phyloP scores from a whole-genome alignment of 768 basidiomycete genomes.

The Pholiota conissans region DNA sequence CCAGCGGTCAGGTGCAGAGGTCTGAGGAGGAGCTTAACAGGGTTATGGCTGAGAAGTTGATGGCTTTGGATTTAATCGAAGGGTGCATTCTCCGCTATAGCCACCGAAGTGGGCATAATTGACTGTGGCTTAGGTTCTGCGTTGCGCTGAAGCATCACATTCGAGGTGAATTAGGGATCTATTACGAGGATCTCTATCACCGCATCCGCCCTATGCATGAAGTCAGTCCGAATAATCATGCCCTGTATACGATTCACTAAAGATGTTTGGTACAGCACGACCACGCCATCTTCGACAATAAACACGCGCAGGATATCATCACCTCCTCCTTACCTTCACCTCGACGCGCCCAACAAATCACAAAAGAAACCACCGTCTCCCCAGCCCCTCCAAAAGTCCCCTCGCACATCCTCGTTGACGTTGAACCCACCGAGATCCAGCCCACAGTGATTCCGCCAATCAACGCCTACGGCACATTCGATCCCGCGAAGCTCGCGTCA shows the following conservation, averaged over 20 bases:
- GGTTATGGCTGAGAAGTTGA: slow-evolving; percentile 61
- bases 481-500: slow-evolving; percentile 21
- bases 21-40: slow-evolving; percentile 42
- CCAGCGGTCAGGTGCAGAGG: slow-evolving; percentile 28
- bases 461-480: slow-evolving; percentile 50
- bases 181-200: slow-evolving; percentile 62
- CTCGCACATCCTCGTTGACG: not conserved
- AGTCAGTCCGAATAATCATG: slow-evolving; percentile 26
- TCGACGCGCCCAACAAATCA: slow-evolving; percentile 29
- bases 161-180: slow-evolving; percentile 61
- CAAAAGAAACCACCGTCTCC: slow-evolving; percentile 18
- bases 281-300: slow-evolving; percentile 26
- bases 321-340: slow-evolving; percentile 25
- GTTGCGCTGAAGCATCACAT: slow-evolving; percentile 64
- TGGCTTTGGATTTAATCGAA: slow-evolving; percentile 59
- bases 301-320: slow-evolving; percentile 13
- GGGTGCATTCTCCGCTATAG: slow-evolving; percentile 36
- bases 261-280: slow-evolving; percentile 31
- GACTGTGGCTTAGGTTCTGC: slow-evolving; percentile 38
- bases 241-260: not conserved
- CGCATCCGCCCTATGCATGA: slow-evolving; percentile 57
- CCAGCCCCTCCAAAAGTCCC: not conserved
- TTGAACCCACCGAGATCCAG: too few relatives aligned
- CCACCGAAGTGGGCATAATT: not conserved
- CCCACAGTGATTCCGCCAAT: slow-evolving; percentile 33